Conservation (phyloP, 2,329 filamentous ascomycete species). For the Neonectria punicea region DNA sequence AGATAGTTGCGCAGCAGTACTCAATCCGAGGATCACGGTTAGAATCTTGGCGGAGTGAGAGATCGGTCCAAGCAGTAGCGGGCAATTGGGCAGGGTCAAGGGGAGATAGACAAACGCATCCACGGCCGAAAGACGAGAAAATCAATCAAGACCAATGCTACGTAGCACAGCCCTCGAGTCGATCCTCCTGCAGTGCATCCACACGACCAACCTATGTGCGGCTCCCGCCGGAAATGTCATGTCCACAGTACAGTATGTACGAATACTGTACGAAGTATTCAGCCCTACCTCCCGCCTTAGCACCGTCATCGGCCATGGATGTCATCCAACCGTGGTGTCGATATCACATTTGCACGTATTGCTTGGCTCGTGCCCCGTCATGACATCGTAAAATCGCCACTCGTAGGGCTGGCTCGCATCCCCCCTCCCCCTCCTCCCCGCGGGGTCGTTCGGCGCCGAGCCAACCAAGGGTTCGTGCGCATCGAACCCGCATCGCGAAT, state of each 20-base stretch:
- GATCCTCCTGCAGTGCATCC: background rate
- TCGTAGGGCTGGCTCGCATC: constrained; percentile 19
- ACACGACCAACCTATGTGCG: background rate
- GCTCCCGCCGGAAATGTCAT: background rate
- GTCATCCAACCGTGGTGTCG: constrained; percentile 2
- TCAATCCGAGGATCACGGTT: too few relatives aligned
- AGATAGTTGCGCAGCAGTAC: background rate
- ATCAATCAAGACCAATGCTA: background rate
- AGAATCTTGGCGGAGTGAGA: background rate
- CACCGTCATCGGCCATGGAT: background rate
- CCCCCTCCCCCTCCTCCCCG: background rate
- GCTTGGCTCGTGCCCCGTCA: background rate
- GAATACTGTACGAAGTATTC: background rate
- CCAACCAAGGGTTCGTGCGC: constrained; percentile 7
- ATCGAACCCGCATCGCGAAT: background rate
- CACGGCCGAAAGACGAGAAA: background rate
- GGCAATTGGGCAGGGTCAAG: background rate
- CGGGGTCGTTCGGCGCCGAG: constrained; percentile 1
- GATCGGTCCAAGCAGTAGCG: background rate
- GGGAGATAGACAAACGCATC: background rate
- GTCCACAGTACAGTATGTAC: background rate
- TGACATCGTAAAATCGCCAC: constrained; percentile 6
- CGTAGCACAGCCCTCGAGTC: background rate
- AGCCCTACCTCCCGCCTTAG: background rate
- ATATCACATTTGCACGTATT: background rate